Evolutionary conservation across 2,329 filamentous ascomycete genomes (phyloP).

Genomic region (Colletotrichum tamarilloi): DNA sequence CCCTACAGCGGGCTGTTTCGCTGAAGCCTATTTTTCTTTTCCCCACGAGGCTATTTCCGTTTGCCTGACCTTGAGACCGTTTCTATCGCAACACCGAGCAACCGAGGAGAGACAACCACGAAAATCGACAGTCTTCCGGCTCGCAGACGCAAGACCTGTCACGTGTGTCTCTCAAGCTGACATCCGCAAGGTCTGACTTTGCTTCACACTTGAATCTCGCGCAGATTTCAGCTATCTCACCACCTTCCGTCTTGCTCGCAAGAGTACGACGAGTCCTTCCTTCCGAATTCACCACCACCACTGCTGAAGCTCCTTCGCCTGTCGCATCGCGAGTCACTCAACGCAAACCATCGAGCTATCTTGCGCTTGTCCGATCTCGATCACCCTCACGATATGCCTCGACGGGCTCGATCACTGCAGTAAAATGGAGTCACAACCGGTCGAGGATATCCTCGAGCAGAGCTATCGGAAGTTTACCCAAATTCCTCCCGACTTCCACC

Average conservation of each 20-base stretch:
- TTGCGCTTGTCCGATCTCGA: neutral
- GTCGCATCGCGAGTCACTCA: neutral
- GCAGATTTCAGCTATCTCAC: neutral
- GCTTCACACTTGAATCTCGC: neutral
- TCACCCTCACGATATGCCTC: constrained; percentile 5
- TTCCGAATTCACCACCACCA: neutral
- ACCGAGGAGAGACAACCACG: neutral
- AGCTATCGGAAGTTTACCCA: constrained; percentile 57
- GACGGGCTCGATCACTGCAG: constrained; percentile 17
- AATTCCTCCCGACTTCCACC: constrained; percentile 65
- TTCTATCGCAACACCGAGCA: neutral
- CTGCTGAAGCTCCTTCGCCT: neutral
- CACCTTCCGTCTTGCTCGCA: neutral
- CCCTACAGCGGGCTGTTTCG: neutral
- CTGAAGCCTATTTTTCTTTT: neutral
- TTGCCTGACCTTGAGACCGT: neutral
- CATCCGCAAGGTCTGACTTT: neutral
- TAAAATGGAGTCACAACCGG: constrained; percentile 49
- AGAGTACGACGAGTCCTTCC: neutral
- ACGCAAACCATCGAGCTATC: neutral
- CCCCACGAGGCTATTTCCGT: neutral
- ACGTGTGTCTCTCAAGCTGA: neutral
- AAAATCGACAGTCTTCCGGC: neutral
- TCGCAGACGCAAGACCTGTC: neutral
- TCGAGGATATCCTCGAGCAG: constrained; percentile 53